Evolutionary conservation across 225 moss, liverwort and hornwort genomes (phyloP).

Genomic region (Bryum argenteum): DNA sequence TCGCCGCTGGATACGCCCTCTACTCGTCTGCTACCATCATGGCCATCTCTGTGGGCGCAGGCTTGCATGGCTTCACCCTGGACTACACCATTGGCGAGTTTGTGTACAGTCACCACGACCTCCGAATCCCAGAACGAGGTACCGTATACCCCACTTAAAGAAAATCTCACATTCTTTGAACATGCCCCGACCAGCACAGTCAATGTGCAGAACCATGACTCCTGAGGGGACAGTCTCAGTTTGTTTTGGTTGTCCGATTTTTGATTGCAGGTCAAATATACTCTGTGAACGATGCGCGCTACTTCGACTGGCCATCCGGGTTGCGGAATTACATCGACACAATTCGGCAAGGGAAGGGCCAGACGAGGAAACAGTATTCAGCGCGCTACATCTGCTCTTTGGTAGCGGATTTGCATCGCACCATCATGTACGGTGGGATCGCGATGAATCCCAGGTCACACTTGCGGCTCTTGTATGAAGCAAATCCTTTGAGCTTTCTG

Average conservation of each 20-base stretch:
- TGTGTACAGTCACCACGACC: conserved; percentile 74
- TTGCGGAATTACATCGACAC: conserved; percentile 83
- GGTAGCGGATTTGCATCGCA: conserved; percentile 94
- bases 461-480: conserved; percentile 85
- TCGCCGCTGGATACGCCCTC: conserved; percentile 90
- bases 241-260: not conserved
- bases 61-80: conserved; percentile 82
- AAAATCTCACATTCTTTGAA: not conserved
- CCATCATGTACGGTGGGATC: conserved; percentile 87
- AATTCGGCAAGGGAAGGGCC: conserved; percentile 91
- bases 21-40: conserved; percentile 96
- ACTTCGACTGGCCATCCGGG: conserved; percentile 91
- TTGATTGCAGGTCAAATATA: conserved; percentile 94
- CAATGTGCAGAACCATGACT: not conserved
- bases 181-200: no score
- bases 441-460: conserved; percentile 98
- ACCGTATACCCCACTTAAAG: not conserved
- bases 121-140: conserved; percentile 95
- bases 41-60: conserved; percentile 74
- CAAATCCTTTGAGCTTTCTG: conserved; percentile 86
- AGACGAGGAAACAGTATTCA: conserved; percentile 90
- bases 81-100: conserved; percentile 81
- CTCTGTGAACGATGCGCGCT: conserved; percentile 97
- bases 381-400: conserved; percentile 96
- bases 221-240: not conserved